These are phyloP conservation scores for Sonneratia alba DNA, from an alignment of 345 rosid species.

Conservation along the genomic window DNA sequence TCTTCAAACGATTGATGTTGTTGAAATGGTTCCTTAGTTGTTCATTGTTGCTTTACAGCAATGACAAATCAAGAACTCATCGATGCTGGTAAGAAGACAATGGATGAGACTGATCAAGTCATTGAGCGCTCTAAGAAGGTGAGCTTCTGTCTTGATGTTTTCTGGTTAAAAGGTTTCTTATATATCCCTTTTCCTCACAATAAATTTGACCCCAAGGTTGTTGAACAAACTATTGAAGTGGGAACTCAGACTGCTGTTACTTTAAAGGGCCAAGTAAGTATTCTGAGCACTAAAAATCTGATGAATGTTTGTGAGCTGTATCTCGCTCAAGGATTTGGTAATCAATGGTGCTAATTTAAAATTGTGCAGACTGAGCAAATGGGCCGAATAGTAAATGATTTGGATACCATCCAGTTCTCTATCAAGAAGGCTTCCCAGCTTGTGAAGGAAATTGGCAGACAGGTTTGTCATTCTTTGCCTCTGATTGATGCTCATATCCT, in stretches of 20 bases:
- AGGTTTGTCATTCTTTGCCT: constrained; percentile 34
- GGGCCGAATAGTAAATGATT: constrained; percentile 93
- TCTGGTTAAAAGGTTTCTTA: not conserved
- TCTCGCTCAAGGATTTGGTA: not conserved
- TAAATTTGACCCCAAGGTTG: constrained; percentile 45
- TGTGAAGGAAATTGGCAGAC: constrained; percentile 98
- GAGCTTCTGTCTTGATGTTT: constrained; percentile 8
- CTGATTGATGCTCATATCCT: not conserved
- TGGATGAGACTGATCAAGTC: constrained; percentile 96
- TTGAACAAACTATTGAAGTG: constrained; percentile 89
- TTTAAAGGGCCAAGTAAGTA: constrained; percentile 86
- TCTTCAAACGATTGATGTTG: not conserved
- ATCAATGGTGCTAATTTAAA: constrained; percentile 14
- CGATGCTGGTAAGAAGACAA: constrained; percentile 62
- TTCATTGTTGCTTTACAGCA: constrained; percentile 24
- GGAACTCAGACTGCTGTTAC: constrained; percentile 91
- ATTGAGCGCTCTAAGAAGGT: constrained; percentile 91
- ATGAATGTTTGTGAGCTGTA: not conserved
- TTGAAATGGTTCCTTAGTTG: not conserved
- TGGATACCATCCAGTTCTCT: constrained; percentile 95
- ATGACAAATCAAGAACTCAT: constrained; percentile 93
- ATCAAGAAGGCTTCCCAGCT: constrained; percentile 96
- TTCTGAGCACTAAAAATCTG: not conserved
- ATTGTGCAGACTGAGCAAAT: constrained; percentile 89
- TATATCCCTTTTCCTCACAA: constrained; percentile 3